Evolutionary conservation across 2,329 filamentous ascomycete species (phyloP).

Genomic region (Alternaria solani): DNA sequence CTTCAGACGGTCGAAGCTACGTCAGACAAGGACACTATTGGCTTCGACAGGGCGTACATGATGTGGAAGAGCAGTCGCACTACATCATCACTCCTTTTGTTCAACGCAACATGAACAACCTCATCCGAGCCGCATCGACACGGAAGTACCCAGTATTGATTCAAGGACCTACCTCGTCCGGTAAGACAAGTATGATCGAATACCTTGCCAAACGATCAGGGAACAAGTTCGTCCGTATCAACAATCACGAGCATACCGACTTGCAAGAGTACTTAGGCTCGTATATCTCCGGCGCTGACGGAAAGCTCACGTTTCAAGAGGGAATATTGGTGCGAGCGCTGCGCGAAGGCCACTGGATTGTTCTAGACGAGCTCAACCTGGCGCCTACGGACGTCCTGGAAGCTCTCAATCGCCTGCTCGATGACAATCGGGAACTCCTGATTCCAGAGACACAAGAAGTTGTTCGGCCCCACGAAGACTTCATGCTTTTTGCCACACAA

Average conservation of each 20-base stretch:
- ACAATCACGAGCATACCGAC: constrained; percentile 99
- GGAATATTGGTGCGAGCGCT: constrained; percentile 92
- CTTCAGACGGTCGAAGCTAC: constrained; percentile 78
- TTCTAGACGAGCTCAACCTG: constrained; percentile 95
- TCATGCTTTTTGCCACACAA: constrained; percentile 98
- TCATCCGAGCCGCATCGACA: constrained; percentile 93
- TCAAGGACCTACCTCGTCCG: constrained; percentile 94
- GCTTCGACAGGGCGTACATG: constrained; percentile 77
- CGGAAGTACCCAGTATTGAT: constrained; percentile 91
- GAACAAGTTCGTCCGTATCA: constrained; percentile 97
- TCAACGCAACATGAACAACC: constrained; percentile 90
- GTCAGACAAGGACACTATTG: constrained; percentile 91
- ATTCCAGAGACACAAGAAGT: constrained; percentile 97
- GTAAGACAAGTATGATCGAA: constrained; percentile 99
- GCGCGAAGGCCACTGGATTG: constrained; percentile 94
- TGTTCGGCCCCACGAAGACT: constrained; percentile 89
- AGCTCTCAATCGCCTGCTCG: constrained; percentile 90
- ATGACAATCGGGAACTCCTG: constrained; percentile 94
- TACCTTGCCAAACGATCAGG: constrained; percentile 96
- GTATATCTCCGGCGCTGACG: constrained; percentile 86
- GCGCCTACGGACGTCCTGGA: constrained; percentile 97
- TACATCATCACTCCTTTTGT: constrained; percentile 98
- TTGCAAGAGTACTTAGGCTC: constrained; percentile 97
- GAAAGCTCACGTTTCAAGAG: constrained; percentile 89
- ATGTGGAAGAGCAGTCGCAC: constrained; percentile 76